Evolutionary conservation across 768 basidiomycete genomes (phyloP).

Genomic region (Leccinum pellstonianum): DNA sequence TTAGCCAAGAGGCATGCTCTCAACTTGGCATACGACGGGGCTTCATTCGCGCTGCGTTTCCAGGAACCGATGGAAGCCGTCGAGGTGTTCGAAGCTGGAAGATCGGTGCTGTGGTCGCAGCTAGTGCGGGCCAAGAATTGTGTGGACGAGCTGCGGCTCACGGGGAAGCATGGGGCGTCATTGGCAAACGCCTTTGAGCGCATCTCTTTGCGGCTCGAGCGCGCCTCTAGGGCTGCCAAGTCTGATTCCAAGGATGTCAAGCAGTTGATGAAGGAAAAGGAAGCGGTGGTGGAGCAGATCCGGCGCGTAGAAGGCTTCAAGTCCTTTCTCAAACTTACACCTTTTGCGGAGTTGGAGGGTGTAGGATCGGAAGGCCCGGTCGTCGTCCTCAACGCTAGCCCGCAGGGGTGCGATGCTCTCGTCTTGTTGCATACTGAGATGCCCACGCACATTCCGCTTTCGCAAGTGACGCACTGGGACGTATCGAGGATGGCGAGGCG

Average conservation of each 20-base stretch:
- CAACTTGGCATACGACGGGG: slow-evolving; percentile 28
- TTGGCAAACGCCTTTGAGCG: slow-evolving; percentile 25
- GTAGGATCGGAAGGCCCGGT: slow-evolving; percentile 36
- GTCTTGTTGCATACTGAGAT: slow-evolving; percentile 13
- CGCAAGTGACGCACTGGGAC: slow-evolving; percentile 15
- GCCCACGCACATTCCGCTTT: slow-evolving; percentile 24
- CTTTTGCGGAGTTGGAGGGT: slow-evolving; percentile 27
- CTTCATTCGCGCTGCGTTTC: slow-evolving; percentile 27
- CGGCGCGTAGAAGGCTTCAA: slow-evolving; percentile 33
- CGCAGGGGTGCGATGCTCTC: slow-evolving; percentile 23
- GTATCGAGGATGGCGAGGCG: slow-evolving; percentile 22
- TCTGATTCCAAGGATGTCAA: slow-evolving; percentile 18
- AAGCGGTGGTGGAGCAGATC: slow-evolving; percentile 28
- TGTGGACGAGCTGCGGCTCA: slow-evolving; percentile 27
- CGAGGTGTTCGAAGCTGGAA: slow-evolving; percentile 32
- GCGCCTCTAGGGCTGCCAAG: slow-evolving; percentile 7
- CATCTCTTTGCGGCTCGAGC: slow-evolving; percentile 17
- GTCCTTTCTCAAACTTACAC: slow-evolving; percentile 27
- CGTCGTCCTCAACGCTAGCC: slow-evolving; percentile 33
- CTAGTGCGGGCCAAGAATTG: slow-evolving; percentile 25
- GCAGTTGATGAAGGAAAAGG: slow-evolving; percentile 27
- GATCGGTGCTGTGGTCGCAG: slow-evolving; percentile 37
- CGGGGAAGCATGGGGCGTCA: slow-evolving; percentile 17
- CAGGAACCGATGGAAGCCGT: slow-evolving; percentile 27
- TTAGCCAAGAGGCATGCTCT: slow-evolving; percentile 12